phyloP scores from a whole-genome alignment of 2,329 filamentous ascomycete genomes.

The Exserohilum rostratum region DNA sequence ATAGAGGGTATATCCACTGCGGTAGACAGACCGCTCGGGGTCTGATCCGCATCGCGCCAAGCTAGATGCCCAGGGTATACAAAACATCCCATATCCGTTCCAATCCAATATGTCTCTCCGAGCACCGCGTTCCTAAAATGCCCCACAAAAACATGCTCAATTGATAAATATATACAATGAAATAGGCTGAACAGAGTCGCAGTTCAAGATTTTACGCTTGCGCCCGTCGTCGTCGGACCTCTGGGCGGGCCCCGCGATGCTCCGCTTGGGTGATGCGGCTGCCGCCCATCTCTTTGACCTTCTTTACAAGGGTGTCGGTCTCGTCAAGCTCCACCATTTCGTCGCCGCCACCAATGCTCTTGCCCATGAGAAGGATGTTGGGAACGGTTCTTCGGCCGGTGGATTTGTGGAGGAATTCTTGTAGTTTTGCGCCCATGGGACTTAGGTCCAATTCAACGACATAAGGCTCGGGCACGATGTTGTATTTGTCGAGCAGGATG shows the following conservation, averaged over 20 bases:
- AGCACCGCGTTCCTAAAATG: neutral
- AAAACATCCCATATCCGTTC: slow-evolving; percentile 1
- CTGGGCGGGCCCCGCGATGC: slow-evolving; percentile 18
- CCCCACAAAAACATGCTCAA: neutral
- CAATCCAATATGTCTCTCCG: neutral
- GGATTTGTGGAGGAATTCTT: slow-evolving; percentile 71
- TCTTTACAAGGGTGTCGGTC: slow-evolving; percentile 70
- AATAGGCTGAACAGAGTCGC: neutral
- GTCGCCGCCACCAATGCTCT: slow-evolving; percentile 88
- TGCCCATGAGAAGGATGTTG: slow-evolving; percentile 86
- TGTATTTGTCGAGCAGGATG: slow-evolving; percentile 82
- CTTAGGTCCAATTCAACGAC: slow-evolving; percentile 92
- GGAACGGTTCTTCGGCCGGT: slow-evolving; percentile 88
- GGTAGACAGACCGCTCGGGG: slow-evolving; percentile 2
- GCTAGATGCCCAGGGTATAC: slow-evolving; percentile 15
- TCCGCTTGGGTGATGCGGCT: slow-evolving; percentile 61
- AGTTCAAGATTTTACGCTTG: neutral
- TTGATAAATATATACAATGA: slow-evolving; percentile 4
- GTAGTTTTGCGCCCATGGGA: slow-evolving; percentile 73
- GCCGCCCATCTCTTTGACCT: slow-evolving; percentile 74
- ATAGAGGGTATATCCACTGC: slow-evolving; percentile 25
- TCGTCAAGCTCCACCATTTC: slow-evolving; percentile 73
- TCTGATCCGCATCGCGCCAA: slow-evolving; percentile 7
- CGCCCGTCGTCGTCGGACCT: slow-evolving; percentile 14
- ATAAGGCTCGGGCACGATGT: slow-evolving; percentile 78